These are phyloP conservation scores for Echeveria elegans DNA, from an alignment of 164 flowering plant species.

Conservation along the genomic window DNA sequence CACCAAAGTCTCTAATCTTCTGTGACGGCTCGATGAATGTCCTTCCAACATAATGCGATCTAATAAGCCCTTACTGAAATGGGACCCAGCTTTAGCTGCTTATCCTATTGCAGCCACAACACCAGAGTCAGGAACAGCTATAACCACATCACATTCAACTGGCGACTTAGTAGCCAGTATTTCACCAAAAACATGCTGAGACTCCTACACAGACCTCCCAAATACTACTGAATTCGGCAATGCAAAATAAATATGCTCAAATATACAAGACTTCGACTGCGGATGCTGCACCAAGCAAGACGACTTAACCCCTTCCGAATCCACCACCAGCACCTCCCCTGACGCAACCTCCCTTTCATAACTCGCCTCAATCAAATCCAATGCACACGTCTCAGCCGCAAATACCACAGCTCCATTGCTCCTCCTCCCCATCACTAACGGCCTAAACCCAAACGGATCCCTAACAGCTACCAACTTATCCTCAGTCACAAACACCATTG, in stretches of 20 bases:
- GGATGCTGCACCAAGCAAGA: conserved; percentile 46
- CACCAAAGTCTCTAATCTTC: conserved; percentile 83
- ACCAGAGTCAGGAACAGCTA: conserved; percentile 90
- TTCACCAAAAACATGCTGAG: conserved; percentile 51
- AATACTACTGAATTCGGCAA: conserved; percentile 73
- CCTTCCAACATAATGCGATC: conserved; percentile 86
- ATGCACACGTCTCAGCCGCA: conserved; percentile 88
- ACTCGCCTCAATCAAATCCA: conserved; percentile 78
- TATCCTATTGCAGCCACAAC: conserved; percentile 88
- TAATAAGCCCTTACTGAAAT: conserved; percentile 67
- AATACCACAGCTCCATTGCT: conserved; percentile 84
- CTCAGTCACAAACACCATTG: conserved; percentile 76
- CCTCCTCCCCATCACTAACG: conserved; percentile 86
- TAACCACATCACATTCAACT: conserved; percentile 90
- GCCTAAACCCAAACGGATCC: conserved; percentile 81
- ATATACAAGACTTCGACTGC: conserved; percentile 63
- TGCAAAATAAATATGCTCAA: conserved; percentile 87
- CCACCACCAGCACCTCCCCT: conserved; percentile 80
- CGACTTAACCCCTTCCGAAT: conserved; percentile 44
- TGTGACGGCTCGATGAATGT: conserved; percentile 92
- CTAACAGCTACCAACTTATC: conserved; percentile 86
- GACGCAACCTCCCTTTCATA: conserved; percentile 85
- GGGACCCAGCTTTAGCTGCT: conserved; percentile 70
- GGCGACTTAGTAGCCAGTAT: conserved; percentile 71
- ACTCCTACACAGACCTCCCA: conserved; percentile 70